phyloP scores from a whole-genome alignment of 257 asterid species.

The Nicotiana tabacum region DNA sequence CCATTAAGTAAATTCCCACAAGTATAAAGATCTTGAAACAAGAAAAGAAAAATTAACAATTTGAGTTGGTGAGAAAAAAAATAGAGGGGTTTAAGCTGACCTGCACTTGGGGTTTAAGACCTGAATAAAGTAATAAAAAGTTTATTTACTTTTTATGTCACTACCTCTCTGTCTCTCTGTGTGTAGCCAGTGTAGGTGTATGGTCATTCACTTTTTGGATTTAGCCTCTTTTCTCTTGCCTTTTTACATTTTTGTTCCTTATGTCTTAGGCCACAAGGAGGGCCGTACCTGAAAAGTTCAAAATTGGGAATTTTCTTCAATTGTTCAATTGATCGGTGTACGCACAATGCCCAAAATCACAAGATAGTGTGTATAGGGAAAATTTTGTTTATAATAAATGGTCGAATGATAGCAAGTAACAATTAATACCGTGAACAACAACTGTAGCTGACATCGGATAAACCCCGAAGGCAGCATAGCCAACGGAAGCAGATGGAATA shows the following conservation, averaged over 20 bases:
- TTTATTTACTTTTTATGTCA: constrained; percentile 23
- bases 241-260: constrained; percentile 6
- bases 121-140: constrained; percentile 20
- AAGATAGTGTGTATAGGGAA: no score
- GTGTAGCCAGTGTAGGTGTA: not conserved
- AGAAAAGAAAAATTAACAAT: not conserved
- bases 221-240: constrained; percentile 14
- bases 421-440: no score
- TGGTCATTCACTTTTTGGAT: constrained; percentile 4
- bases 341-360: no score
- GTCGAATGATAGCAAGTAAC: no score
- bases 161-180: not conserved
- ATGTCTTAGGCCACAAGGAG: no score
- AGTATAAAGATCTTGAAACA: no score
- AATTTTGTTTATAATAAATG: no score
- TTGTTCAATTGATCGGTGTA: not conserved
- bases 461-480: no score
- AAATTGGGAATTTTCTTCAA: not conserved
- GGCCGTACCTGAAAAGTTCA: not conserved
- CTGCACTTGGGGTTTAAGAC: constrained; percentile 32
- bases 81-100: constrained; percentile 41
- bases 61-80: constrained; percentile 22
- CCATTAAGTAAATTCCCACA: not conserved
- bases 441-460: no score
- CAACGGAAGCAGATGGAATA: no score